phyloP scores from a whole-genome alignment of 495 filamentous ascomycete species.

The Penicillium simplicissimum region DNA sequence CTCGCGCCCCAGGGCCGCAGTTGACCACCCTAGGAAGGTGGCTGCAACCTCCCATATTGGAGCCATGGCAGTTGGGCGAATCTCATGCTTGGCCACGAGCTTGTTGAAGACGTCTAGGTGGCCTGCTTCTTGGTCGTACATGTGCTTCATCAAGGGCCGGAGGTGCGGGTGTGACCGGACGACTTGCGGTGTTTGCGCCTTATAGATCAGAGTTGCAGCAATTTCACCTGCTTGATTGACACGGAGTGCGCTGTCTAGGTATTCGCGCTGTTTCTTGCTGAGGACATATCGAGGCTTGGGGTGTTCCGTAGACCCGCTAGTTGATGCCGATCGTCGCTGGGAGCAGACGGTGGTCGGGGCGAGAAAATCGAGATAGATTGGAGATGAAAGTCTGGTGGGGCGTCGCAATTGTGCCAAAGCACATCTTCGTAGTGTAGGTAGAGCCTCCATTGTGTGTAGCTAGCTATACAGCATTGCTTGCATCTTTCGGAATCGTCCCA shows the following conservation, averaged over 20 bases:
- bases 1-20: constrained; percentile 85
- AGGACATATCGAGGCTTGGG: constrained; percentile 61
- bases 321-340: constrained; percentile 35
- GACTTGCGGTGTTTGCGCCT: constrained; percentile 74
- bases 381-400: constrained; percentile 17
- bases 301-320: constrained; percentile 21
- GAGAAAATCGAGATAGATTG: constrained; percentile 45
- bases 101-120: constrained; percentile 85
- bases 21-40: constrained; percentile 83
- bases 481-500: neutral
- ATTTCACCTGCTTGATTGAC: constrained; percentile 92
- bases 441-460: constrained; percentile 19
- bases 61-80: constrained; percentile 92
- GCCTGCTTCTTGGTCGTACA: constrained; percentile 94
- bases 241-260: constrained; percentile 78
- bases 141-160: constrained; percentile 87
- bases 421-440: constrained; percentile 24
- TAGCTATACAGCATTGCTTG: neutral
- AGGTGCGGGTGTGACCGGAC: constrained; percentile 79
- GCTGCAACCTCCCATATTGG: constrained; percentile 87
- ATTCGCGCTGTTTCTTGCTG: constrained; percentile 67
- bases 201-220: constrained; percentile 84
- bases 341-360: constrained; percentile 34
- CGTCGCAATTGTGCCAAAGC: constrained; percentile 20
- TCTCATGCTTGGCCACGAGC: constrained; percentile 80